Evolutionary conservation across 306 rosid genomes (phyloP).

Genomic region (Begonia peltatifolia): DNA sequence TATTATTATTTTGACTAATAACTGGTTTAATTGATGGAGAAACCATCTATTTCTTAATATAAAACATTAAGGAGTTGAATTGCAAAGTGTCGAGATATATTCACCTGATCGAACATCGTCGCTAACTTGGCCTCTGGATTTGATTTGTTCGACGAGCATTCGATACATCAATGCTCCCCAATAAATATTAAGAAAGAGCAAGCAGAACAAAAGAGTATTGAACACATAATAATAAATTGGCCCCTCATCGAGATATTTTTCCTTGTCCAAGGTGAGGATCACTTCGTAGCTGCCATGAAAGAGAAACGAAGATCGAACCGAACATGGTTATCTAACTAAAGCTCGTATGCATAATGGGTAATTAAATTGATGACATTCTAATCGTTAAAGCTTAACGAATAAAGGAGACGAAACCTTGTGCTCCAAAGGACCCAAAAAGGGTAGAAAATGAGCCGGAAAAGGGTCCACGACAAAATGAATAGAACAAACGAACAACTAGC

Average conservation of each 20-base stretch:
- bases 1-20: too few relatives aligned
- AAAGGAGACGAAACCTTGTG: constrained; percentile 42
- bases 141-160: constrained; percentile 84
- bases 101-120: constrained; percentile 97
- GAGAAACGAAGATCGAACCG: constrained; percentile 1
- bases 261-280: constrained; percentile 36
- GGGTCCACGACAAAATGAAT: constrained; percentile 61
- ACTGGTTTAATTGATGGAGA: too few relatives aligned
- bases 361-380: too few relatives aligned
- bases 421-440: constrained; percentile 95
- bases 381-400: too few relatives aligned
- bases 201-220: constrained; percentile 67
- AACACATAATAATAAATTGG: constrained; percentile 69
- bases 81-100: neutral
- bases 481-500: constrained; percentile 79
- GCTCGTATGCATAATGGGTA: too few relatives aligned
- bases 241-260: constrained; percentile 38
- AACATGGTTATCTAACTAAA: too few relatives aligned
- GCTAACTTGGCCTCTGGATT: constrained; percentile 63
- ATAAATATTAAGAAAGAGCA: constrained; percentile 64
- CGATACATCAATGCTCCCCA: constrained; percentile 93
- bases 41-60: too few relatives aligned
- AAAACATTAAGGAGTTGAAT: too few relatives aligned
- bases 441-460: constrained; percentile 67
- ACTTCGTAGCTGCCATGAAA: constrained; percentile 62